These are phyloP conservation scores for Phymatotrichopsis omnivora DNA, from an alignment of 2,329 filamentous ascomycete species.

Conservation along the genomic window DNA sequence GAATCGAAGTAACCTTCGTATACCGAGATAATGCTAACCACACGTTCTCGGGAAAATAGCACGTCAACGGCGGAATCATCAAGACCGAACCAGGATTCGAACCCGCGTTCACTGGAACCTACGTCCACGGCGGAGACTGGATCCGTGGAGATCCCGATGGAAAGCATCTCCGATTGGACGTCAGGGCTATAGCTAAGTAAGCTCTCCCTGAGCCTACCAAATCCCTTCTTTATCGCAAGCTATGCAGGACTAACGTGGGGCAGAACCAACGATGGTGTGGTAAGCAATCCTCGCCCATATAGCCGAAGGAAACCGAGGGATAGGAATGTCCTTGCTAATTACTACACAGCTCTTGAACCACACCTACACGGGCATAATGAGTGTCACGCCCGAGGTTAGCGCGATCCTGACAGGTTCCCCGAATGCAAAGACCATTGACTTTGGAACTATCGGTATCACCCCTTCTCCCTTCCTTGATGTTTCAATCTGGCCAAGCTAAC, in stretches of 20 bases:
- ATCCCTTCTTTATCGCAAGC: not conserved
- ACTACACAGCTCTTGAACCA: slow-evolving; percentile 35
- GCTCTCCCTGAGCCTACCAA: not conserved
- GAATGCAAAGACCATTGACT: slow-evolving; percentile 37
- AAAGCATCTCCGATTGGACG: slow-evolving; percentile 36
- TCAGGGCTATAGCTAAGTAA: slow-evolving; percentile 35
- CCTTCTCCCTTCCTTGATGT: too few relatives aligned
- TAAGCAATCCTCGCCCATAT: slow-evolving; percentile 2
- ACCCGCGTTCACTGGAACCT: slow-evolving; percentile 35
- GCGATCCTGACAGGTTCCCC: slow-evolving; percentile 34
- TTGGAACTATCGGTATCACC: slow-evolving; percentile 38
- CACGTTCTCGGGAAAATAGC: slow-evolving; percentile 2
- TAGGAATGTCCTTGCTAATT: not conserved
- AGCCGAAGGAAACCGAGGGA: not conserved
- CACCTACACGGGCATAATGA: slow-evolving; percentile 37
- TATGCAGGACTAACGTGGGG: not conserved
- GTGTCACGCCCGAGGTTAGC: slow-evolving; percentile 33
- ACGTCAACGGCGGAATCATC: slow-evolving; percentile 33
- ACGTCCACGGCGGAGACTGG: slow-evolving; percentile 38
- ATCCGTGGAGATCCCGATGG: slow-evolving; percentile 37
- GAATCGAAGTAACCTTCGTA: too few relatives aligned
- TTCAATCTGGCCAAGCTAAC: slow-evolving; percentile 1
- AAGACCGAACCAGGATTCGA: slow-evolving; percentile 36
- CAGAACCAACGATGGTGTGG: slow-evolving; percentile 15
- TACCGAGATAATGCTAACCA: too few relatives aligned